Percentiles rank a stretch among this genome's conserved stretches.
Evolutionary conservation across 2,329 filamentous ascomycete species (phyloP).

Genomic region (Clarireedia paspali): DNA sequence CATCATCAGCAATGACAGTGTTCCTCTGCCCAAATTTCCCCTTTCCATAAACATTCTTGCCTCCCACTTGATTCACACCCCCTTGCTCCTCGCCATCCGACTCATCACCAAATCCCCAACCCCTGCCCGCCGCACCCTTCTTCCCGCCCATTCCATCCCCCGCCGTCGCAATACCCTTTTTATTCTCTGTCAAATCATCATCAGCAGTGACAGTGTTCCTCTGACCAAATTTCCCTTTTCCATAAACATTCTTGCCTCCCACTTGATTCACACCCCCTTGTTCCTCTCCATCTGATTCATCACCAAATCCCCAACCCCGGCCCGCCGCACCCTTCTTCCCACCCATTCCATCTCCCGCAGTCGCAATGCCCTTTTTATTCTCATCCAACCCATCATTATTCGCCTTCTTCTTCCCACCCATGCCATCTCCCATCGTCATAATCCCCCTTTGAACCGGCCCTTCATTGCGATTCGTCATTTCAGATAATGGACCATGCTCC

Average conservation of each 20-base stretch:
- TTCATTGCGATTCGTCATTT: constrained; percentile 18
- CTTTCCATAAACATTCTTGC: background rate
- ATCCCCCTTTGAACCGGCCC: constrained; percentile 18
- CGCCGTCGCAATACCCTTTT: constrained; percentile 20
- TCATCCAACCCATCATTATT: constrained; percentile 7
- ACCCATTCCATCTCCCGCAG: constrained; percentile 50
- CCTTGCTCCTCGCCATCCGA: constrained; percentile 34
- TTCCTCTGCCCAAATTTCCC: constrained; percentile 21
- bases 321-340: constrained; percentile 33
- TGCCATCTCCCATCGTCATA: constrained; percentile 46
- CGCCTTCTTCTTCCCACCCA: constrained; percentile 37
- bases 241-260: constrained; percentile 1
- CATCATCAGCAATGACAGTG: constrained; percentile 24
- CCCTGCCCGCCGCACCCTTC: constrained; percentile 27
- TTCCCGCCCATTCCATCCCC: constrained; percentile 53
- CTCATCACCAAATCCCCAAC: constrained; percentile 53
- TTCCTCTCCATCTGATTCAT: constrained; percentile 39
- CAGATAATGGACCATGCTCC: constrained; percentile 7
- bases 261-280: constrained; percentile 17
- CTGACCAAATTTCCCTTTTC: too few species aligned
- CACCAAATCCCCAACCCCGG: constrained; percentile 48
- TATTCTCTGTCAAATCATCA: constrained; percentile 1
- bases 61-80: constrained; percentile 14
- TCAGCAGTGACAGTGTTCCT: constrained; percentile 30
- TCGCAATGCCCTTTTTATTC: constrained; percentile 19